Evolutionary conservation across 257 asterid species (phyloP).

Genomic region (Scutellaria barbata): DNA sequence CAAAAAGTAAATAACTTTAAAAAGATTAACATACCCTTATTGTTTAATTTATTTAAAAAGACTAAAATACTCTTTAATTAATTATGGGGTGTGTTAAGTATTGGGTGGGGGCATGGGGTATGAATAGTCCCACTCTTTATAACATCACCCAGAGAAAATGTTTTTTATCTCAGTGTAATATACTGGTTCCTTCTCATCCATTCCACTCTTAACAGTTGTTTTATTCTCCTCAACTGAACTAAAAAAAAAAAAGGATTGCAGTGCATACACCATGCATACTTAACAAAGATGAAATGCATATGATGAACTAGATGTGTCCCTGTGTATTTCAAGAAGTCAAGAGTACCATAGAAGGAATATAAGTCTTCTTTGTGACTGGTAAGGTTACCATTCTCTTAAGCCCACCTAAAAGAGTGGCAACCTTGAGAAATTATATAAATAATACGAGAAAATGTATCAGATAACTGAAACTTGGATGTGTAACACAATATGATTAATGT

Average conservation of each 20-base stretch:
- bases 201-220: not conserved
- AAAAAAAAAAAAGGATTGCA: not conserved
- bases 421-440: too few relatives aligned
- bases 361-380: not conserved
- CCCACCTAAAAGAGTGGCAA: too few relatives aligned
- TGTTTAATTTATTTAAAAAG: too few relatives aligned
- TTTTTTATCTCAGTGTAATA: not conserved
- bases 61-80: too few relatives aligned
- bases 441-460: too few relatives aligned
- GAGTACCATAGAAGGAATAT: not conserved
- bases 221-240: too few relatives aligned
- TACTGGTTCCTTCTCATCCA: not conserved
- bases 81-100: too few relatives aligned
- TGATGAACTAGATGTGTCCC: not conserved
- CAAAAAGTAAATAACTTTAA: too few relatives aligned
- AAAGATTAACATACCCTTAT: too few relatives aligned
- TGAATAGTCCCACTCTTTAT: not conserved
- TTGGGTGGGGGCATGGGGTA: too few relatives aligned
- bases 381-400: too few relatives aligned
- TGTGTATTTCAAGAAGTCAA: not conserved
- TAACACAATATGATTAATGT: not conserved
- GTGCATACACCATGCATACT: not conserved
- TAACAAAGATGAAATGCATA: not conserved
- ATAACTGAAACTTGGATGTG: not conserved
- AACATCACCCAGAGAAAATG: conserved; percentile 6